Evolutionary conservation across 140 eudicot genomes (phyloP).

Genomic region (Ambrosia hybrid): DNA sequence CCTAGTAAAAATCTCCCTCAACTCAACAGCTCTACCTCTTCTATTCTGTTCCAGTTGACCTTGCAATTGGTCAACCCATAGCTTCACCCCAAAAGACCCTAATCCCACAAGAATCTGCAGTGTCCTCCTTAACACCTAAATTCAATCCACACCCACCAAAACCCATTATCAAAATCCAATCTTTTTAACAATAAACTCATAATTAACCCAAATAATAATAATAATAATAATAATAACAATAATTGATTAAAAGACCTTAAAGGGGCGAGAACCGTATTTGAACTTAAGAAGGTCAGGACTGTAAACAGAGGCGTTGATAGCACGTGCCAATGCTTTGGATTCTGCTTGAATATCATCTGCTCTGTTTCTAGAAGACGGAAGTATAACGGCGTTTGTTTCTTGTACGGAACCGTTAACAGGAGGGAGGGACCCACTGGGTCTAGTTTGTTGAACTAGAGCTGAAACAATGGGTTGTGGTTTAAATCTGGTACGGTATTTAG

Average conservation of each 20-base stretch:
- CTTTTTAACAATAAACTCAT: background rate
- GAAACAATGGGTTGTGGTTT: slow-evolving; percentile 26
- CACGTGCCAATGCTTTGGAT: slow-evolving; percentile 79
- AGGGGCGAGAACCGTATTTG: slow-evolving; percentile 74
- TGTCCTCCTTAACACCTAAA: slow-evolving; percentile 60
- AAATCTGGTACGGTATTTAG: slow-evolving; percentile 26
- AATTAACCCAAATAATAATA: background rate
- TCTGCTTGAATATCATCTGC: slow-evolving; percentile 93
- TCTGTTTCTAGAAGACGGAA: slow-evolving; percentile 44
- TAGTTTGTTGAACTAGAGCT: slow-evolving; percentile 55
- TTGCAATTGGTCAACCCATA: slow-evolving; percentile 74
- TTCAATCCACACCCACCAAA: background rate
- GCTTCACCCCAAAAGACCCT: slow-evolving; percentile 68
- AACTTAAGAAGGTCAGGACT: slow-evolving; percentile 57
- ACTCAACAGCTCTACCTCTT: slow-evolving; percentile 63
- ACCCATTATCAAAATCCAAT: too few species aligned
- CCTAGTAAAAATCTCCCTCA: slow-evolving; percentile 67
- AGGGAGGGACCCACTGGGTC: slow-evolving; percentile 42
- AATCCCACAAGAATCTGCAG: slow-evolving; percentile 58
- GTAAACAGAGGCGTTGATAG: slow-evolving; percentile 69
- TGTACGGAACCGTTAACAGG: slow-evolving; percentile 20
- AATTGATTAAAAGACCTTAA: slow-evolving; percentile 42
- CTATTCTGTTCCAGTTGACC: slow-evolving; percentile 56
- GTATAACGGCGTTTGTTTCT: slow-evolving; percentile 10
- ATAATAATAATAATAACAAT: background rate